phyloP scores from a whole-genome alignment of 768 basidiomycete species.

The Leccinum barrowsii region DNA sequence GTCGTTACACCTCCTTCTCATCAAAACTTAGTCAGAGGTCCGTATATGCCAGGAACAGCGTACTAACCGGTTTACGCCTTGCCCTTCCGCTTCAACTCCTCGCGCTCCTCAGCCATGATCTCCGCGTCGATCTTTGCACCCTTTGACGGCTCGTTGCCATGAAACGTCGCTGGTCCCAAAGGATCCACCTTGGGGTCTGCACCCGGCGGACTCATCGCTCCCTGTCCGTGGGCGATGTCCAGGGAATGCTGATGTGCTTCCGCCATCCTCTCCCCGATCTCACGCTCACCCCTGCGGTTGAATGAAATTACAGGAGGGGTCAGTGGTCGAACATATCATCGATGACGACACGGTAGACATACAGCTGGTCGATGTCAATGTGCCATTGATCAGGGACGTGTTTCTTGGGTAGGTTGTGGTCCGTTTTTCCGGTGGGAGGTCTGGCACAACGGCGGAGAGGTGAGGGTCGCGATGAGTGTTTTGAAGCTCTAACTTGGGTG shows the following conservation, averaged over 20 bases:
- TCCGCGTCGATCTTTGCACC: slow-evolving; percentile 59
- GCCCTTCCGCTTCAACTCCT: slow-evolving; percentile 43
- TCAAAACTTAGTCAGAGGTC: neutral
- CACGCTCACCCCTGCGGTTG: slow-evolving; percentile 40
- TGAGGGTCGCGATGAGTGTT: neutral
- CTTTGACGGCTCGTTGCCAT: slow-evolving; percentile 55
- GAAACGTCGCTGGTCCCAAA: slow-evolving; percentile 45
- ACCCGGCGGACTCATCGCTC: slow-evolving; percentile 27
- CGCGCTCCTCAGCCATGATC: slow-evolving; percentile 50
- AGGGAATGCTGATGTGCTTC: slow-evolving; percentile 32
- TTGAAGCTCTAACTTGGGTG: neutral
- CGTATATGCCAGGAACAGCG: neutral
- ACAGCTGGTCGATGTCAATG: slow-evolving; percentile 33
- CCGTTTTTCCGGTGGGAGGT: slow-evolving; percentile 17
- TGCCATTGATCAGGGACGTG: slow-evolving; percentile 35
- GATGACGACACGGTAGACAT: neutral
- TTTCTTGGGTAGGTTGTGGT: slow-evolving; percentile 23
- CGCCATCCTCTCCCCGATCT: slow-evolving; percentile 36
- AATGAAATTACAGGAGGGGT: neutral
- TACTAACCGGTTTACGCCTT: slow-evolving; percentile 18
- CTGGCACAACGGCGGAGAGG: slow-evolving; percentile 11
- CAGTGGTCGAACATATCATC: neutral
- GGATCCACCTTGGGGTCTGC: slow-evolving; percentile 41
- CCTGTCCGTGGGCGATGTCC: slow-evolving; percentile 24
- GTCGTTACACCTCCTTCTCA: neutral